Conservation (phyloP, 1,139 yeast species). For the Geotrichum reessii region DNA sequence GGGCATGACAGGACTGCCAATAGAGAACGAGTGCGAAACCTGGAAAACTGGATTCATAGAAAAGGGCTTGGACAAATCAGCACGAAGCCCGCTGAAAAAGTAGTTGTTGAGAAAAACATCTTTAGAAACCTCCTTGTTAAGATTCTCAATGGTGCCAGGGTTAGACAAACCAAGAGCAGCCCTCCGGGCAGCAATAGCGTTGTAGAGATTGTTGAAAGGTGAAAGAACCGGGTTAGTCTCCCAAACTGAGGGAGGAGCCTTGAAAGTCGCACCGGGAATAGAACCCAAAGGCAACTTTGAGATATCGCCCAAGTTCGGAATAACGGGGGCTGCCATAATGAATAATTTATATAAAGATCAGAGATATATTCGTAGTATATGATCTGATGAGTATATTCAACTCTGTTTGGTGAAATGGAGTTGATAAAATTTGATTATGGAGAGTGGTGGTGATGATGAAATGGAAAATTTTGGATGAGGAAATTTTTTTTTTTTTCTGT, state of each 20-base stretch:
- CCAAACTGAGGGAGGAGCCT: constrained; percentile 47
- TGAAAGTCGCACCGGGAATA: constrained; percentile 21
- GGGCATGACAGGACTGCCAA: constrained; percentile 84
- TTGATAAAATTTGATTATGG: constrained; percentile 3
- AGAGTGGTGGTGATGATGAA: constrained; percentile 8
- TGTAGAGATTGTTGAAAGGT: constrained; percentile 71
- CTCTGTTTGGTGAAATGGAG: constrained; percentile 4
- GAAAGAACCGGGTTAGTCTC: constrained; percentile 81
- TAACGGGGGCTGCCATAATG: constrained; percentile 20
- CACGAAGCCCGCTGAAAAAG: constrained; percentile 93
- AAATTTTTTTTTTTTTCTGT: constrained; percentile 3
- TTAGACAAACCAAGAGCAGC: constrained; percentile 72
- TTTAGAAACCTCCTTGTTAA: constrained; percentile 86
- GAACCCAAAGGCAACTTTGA: constrained; percentile 21
- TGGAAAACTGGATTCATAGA: constrained; percentile 93
- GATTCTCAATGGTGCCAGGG: constrained; percentile 94
- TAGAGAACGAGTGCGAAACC: constrained; percentile 87
- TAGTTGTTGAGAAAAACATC: constrained; percentile 88
- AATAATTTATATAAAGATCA: background rate
- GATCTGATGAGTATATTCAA: constrained; percentile 1
- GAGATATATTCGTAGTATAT: background rate
- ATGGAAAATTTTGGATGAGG: constrained; percentile 4
- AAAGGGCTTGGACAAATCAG: constrained; percentile 91
- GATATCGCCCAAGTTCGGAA: constrained; percentile 28
- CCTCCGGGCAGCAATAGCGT: constrained; percentile 69